phyloP scores from a whole-genome alignment of 176 grass and related monocot species.

The Puya raimondii region DNA sequence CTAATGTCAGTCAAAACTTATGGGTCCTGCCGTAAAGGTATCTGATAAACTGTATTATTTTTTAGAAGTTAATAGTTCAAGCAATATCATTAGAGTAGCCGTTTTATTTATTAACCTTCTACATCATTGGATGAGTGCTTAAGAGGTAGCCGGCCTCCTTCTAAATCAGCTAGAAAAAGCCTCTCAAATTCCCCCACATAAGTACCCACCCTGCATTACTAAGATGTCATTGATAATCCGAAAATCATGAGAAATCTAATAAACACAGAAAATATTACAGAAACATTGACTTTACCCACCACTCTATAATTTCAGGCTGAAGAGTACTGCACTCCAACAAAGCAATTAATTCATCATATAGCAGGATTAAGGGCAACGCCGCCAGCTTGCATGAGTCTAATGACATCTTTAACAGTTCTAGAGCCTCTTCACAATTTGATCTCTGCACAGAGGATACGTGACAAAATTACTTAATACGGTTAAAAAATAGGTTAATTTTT shows the following conservation, averaged over 20 bases:
- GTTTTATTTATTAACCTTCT: slow-evolving; percentile 45
- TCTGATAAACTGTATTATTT: background rate
- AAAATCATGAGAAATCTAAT: slow-evolving; percentile 17
- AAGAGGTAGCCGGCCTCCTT: slow-evolving; percentile 39
- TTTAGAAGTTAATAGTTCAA: slow-evolving; percentile 8
- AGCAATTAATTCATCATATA: slow-evolving; percentile 76
- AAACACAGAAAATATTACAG: background rate
- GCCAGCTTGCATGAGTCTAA: slow-evolving; percentile 70
- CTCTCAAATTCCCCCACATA: slow-evolving; percentile 61
- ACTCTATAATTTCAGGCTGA: slow-evolving; percentile 56
- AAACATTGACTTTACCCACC: slow-evolving; percentile 29
- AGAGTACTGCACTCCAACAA: slow-evolving; percentile 50
- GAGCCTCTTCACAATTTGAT: slow-evolving; percentile 66
- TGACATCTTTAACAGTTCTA: slow-evolving; percentile 65
- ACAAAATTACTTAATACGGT: background rate
- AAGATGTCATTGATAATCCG: slow-evolving; percentile 1
- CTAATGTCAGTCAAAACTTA: slow-evolving; percentile 20
- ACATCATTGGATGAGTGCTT: slow-evolving; percentile 49
- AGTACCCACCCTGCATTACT: slow-evolving; percentile 42
- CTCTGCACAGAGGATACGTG: slow-evolving; percentile 37
- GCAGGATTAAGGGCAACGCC: slow-evolving; percentile 55
- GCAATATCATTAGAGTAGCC: slow-evolving; percentile 7
- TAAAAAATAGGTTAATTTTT: too few species aligned
- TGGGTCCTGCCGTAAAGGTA: too few species aligned
- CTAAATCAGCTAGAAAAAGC: slow-evolving; percentile 75